Evolutionary conservation across 2,329 filamentous ascomycete species (phyloP).

Genomic region (Aureobasidium melanogenum): DNA sequence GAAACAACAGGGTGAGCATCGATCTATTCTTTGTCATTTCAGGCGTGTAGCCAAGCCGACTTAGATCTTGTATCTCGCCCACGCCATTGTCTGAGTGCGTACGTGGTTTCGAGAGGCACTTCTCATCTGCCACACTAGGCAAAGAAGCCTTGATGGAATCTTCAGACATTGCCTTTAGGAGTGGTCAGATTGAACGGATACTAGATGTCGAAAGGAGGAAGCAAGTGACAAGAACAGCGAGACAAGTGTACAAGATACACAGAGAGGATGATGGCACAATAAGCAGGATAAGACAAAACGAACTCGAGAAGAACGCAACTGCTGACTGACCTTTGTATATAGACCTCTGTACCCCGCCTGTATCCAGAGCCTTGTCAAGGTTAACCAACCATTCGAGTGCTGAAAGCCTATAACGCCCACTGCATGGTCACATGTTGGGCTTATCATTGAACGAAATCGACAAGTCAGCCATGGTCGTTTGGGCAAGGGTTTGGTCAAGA

Average conservation of each 20-base stretch:
- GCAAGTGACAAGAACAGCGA: not conserved
- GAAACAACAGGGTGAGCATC: conserved; percentile 51
- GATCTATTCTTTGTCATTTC: conserved; percentile 52
- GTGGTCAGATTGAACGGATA: not conserved
- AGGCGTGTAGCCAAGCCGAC: conserved; percentile 42
- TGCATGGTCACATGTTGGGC: not conserved
- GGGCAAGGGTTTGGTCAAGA: not conserved
- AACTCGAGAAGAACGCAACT: not conserved
- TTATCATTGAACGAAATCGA: not conserved
- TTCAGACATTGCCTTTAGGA: not conserved
- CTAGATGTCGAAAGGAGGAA: not conserved
- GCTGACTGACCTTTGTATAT: conserved; percentile 1
- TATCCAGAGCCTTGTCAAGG: not conserved
- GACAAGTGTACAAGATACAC: not conserved
- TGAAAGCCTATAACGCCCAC: not conserved
- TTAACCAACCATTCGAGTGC: not conserved
- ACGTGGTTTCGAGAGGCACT: not conserved
- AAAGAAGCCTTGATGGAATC: not conserved
- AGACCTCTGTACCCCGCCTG: not conserved
- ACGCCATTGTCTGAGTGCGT: not conserved
- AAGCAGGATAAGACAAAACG: not conserved
- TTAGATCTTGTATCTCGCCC: conserved; percentile 6
- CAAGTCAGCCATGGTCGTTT: not conserved
- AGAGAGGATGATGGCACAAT: not conserved
- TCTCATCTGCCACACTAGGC: not conserved